Conservation (phyloP, 2,329 filamentous ascomycete species). For the Fusarium graminum region DNA sequence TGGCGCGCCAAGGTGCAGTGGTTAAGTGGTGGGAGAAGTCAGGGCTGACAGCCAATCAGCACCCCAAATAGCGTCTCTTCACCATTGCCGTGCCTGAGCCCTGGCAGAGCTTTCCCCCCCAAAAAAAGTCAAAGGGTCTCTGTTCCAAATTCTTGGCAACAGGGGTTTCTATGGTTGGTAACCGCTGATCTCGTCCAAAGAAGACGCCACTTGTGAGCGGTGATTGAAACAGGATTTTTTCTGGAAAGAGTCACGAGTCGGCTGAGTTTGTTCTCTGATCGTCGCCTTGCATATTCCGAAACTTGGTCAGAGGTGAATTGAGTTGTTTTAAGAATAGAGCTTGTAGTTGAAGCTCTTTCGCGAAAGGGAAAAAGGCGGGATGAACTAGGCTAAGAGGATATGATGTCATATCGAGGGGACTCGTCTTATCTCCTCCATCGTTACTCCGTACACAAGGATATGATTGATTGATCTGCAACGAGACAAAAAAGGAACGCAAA, state of each 20-base stretch:
- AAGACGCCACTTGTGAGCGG: constrained; percentile 35
- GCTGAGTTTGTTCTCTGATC: constrained; percentile 35
- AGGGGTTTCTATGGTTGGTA: constrained; percentile 37
- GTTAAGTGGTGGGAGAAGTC: constrained; percentile 18
- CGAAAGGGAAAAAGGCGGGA: constrained; percentile 2
- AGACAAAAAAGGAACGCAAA: not conserved
- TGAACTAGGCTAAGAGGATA: not conserved
- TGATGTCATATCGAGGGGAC: constrained; percentile 38
- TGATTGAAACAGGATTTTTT: constrained; percentile 42
- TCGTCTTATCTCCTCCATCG: not conserved
- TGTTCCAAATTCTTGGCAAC: constrained; percentile 18
- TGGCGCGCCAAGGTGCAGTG: constrained; percentile 30
- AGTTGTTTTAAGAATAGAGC: constrained; percentile 1
- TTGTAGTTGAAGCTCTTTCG: constrained; percentile 13
- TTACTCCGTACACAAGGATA: not conserved
- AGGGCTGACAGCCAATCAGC: constrained; percentile 42
- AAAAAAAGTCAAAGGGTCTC: constrained; percentile 34
- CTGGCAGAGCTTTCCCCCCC: constrained; percentile 18
- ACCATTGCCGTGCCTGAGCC: constrained; percentile 30
- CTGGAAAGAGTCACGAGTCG: constrained; percentile 36
- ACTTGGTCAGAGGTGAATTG: constrained; percentile 22
- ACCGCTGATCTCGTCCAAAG: constrained; percentile 43
- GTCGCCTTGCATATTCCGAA: constrained; percentile 43
- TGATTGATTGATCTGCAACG: not conserved
- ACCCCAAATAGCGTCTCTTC: constrained; percentile 11